Evolutionary conservation across 83 land plant species (phyloP), one percentile per base, ranked within the genome.

Genomic region (Diphasiastrum complanatum): DNA sequence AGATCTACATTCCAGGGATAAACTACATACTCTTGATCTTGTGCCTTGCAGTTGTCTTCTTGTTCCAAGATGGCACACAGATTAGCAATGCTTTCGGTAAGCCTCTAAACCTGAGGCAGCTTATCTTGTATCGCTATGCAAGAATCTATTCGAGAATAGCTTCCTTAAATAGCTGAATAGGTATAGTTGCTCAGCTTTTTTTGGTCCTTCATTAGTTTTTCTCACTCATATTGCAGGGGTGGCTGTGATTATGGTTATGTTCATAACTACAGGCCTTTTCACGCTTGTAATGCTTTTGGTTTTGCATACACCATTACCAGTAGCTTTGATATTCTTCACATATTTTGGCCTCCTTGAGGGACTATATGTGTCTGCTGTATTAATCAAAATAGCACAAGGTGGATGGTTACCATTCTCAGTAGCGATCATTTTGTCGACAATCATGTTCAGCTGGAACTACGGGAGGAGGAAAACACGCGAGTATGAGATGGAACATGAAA

Each of bases 21-120:
- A 85, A 85, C 63, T 82, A 85, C 33, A 52, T 70, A 22, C 81
- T 85, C 36, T 79, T 85, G 86, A 57, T 78, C 36, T 53, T 83
- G 1, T 86, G 84, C 25, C 60, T 86, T 46, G 72, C 77, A 28
- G 78, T 86, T 8, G 70, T 80, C 20, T 67, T 83, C 40, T 79
- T 78, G 14, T 86, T 86, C 51, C 79, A 71, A 54, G 78, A 80
- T 49, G 78, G 81, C 20, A 63, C 72, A 35, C 56, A 60, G 12
- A 73, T 86, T 41, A 84, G 91, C 22, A 86, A 86, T 78, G 91
- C 91, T 22, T 86, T 75, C 65, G 86, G 91, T 82, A 78, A 38
- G 70, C 31, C 30, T 5, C 1, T 16, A 10, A 29, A 47, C 35
- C 47, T 24, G 34, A 1, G 19, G 8, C 25, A 47, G 16, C 30